Evolutionary conservation across 345 rosid species (phyloP).

Genomic region (Angophora floribunda): DNA sequence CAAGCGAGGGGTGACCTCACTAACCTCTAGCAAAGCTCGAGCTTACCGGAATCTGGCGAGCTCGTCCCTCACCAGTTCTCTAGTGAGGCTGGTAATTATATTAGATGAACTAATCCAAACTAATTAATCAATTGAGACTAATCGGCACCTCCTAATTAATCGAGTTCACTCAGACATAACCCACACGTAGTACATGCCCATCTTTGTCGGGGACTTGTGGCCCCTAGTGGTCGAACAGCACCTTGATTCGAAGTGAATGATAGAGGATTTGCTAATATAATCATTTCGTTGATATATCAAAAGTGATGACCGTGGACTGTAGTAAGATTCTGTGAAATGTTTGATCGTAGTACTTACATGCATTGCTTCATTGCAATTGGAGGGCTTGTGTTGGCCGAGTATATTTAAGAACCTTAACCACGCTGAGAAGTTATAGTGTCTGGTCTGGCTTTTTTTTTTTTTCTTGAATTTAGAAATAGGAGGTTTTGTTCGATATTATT

Average conservation of each 20-base stretch:
- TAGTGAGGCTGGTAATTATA: not conserved
- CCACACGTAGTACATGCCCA: not conserved
- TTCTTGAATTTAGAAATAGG: no score
- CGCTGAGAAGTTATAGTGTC: no score
- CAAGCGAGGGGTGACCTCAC: no score
- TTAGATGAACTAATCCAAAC: not conserved
- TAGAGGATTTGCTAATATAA: not conserved
- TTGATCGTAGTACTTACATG: not conserved
- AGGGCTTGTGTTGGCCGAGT: no score
- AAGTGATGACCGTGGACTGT: not conserved
- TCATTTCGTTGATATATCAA: no score
- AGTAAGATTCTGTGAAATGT: not conserved
- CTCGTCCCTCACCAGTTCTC: not conserved
- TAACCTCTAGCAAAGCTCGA: not conserved
- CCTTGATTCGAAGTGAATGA: not conserved
- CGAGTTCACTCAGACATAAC: not conserved
- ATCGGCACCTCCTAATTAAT: not conserved
- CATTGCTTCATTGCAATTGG: no score
- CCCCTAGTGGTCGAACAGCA: not conserved
- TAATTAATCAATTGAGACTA: no score
- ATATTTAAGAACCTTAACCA: no score
- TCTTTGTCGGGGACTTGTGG: not conserved
- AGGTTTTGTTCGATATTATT: no score
- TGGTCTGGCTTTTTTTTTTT: no score
- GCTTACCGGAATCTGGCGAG: not conserved